phyloP scores from a whole-genome alignment of 805 yeast species.

The Limtongozyma cylindracea region DNA sequence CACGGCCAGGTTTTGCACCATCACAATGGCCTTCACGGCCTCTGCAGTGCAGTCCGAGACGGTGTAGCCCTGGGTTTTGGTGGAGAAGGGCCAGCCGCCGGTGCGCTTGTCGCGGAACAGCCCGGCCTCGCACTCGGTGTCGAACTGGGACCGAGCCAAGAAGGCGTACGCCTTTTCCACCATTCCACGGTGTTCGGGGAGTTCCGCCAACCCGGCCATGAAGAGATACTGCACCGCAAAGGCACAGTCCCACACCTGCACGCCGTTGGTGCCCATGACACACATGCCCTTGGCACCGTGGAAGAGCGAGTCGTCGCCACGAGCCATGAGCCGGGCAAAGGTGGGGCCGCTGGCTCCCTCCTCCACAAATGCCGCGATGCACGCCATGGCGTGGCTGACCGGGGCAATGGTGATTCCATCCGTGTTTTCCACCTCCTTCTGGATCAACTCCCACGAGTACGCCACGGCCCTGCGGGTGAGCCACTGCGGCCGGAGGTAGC shows the following conservation, averaged over 20 bases:
- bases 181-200: slow-evolving; percentile 35
- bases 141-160: slow-evolving; percentile 64
- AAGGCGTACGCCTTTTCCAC: slow-evolving; percentile 47
- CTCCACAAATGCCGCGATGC: slow-evolving; percentile 41
- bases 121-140: slow-evolving; percentile 50
- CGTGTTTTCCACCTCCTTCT: slow-evolving; percentile 59
- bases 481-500: slow-evolving; percentile 56
- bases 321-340: slow-evolving; percentile 24
- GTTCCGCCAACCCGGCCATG: slow-evolving; percentile 52
- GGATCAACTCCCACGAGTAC: slow-evolving; percentile 31
- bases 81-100: slow-evolving; percentile 95
- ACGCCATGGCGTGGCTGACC: slow-evolving; percentile 65
- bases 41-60: slow-evolving; percentile 97
- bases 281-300: slow-evolving; percentile 83
- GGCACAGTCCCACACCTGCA: slow-evolving; percentile 92
- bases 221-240: slow-evolving; percentile 71
- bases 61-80: slow-evolving; percentile 87
- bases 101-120: slow-evolving; percentile 60
- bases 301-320: slow-evolving; percentile 57
- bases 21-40: slow-evolving; percentile 74
- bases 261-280: slow-evolving; percentile 93
- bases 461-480: slow-evolving; percentile 23
- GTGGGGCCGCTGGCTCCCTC: slow-evolving; percentile 45
- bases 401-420: slow-evolving; percentile 80
- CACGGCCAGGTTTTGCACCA: slow-evolving; percentile 50